Conservation (phyloP, 768 basidiomycete genomes). For the Antrodiella citrinella region DNA sequence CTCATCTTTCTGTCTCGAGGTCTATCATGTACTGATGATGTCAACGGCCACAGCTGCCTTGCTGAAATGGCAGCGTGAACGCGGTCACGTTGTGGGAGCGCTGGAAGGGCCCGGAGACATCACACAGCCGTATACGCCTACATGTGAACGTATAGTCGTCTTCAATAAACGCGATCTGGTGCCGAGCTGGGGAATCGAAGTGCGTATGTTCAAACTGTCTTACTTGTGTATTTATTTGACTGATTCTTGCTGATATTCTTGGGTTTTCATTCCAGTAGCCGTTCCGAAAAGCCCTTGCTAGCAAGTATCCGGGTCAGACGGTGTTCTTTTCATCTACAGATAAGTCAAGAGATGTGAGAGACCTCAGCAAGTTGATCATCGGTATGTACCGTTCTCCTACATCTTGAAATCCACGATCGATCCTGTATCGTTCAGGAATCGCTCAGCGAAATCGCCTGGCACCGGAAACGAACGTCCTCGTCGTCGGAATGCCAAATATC, state of each 20-base stretch:
- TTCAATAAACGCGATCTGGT: constrained; percentile 93
- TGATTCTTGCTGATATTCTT: constrained; percentile 12
- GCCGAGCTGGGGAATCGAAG: constrained; percentile 81
- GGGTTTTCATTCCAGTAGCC: constrained; percentile 43
- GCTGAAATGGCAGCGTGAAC: constrained; percentile 60
- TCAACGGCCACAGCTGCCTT: constrained; percentile 39
- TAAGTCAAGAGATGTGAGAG: constrained; percentile 52
- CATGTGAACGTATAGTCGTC: constrained; percentile 83
- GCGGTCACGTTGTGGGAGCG: constrained; percentile 32
- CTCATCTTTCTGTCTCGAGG: constrained; percentile 1
- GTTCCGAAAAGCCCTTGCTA: constrained; percentile 63
- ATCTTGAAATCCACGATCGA: background rate
- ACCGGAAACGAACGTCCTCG: constrained; percentile 79
- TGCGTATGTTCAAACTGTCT: constrained; percentile 25
- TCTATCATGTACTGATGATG: background rate
- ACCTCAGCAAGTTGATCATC: constrained; percentile 59
- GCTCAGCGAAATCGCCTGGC: constrained; percentile 62
- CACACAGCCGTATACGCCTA: constrained; percentile 12
- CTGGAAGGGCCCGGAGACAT: background rate
- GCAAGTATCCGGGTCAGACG: constrained; percentile 62
- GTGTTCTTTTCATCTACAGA: constrained; percentile 70
- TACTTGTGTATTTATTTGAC: background rate
- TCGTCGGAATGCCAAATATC: constrained; percentile 98
- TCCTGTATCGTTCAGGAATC: constrained; percentile 38
- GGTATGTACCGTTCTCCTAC: constrained; percentile 41